phyloP scores from a whole-genome alignment of 1,284 basidiomycete genomes.

The Apiotrichum brassicae region DNA sequence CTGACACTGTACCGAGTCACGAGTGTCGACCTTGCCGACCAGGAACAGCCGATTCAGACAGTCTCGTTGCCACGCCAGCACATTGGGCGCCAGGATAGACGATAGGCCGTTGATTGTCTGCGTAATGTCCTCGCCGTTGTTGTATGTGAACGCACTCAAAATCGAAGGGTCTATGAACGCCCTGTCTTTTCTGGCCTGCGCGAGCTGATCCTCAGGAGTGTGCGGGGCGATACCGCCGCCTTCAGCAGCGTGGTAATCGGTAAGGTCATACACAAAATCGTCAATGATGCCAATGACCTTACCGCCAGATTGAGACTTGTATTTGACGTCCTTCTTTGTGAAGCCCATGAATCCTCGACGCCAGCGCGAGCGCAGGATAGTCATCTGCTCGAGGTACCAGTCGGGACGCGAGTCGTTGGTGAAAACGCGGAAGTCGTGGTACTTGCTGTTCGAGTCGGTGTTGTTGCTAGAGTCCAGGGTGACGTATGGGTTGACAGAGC shows the following conservation, averaged over 20 bases:
- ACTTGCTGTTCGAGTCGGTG: constrained; percentile 69
- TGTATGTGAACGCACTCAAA: constrained; percentile 73
- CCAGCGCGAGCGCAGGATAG: constrained; percentile 77
- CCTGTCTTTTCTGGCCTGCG: constrained; percentile 49
- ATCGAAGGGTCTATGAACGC: constrained; percentile 71
- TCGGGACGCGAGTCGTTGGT: constrained; percentile 87
- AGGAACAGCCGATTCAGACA: constrained; percentile 91
- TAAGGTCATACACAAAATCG: constrained; percentile 79
- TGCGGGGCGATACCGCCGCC: constrained; percentile 52
- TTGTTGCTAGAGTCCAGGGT: constrained; percentile 68
- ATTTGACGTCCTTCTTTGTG: constrained; percentile 69
- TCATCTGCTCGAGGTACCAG: constrained; percentile 96
- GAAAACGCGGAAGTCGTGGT: constrained; percentile 89
- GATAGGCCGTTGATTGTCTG: constrained; percentile 62
- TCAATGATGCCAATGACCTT: constrained; percentile 68
- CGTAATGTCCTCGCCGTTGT: constrained; percentile 78
- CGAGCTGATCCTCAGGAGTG: constrained; percentile 54
- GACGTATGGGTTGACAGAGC: constrained; percentile 77
- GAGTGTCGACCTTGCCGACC: constrained; percentile 84
- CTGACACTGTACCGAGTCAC: constrained; percentile 81
- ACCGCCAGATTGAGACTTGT: constrained; percentile 61
- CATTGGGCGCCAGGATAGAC: constrained; percentile 55
- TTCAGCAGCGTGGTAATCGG: constrained; percentile 58
- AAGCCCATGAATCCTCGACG: constrained; percentile 86
- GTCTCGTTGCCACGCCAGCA: constrained; percentile 70